Base-by-base conservation (phyloP, 768 basidiomycete species). In the Trametes villosa region DNA sequence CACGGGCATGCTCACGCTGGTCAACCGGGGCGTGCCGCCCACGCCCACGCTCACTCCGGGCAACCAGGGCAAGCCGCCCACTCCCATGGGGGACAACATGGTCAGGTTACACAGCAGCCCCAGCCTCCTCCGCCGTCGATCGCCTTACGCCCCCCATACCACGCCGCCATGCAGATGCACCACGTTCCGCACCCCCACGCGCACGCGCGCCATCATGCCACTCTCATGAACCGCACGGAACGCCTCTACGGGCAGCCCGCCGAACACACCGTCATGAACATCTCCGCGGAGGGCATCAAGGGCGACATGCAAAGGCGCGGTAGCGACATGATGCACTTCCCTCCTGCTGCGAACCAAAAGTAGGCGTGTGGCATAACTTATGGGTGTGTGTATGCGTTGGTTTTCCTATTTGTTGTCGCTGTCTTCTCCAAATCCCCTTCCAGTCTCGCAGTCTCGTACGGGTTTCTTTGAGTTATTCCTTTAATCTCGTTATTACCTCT, bases 121-220 rank as follows among this genome's bases (percentile, higher is more conserved):
- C 59, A 63, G 51, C 30, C 52, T 45, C 34, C 40, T 47, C 44
- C 20, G 4, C 47, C 47, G 50, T 51, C 80, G 5, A 77, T 85
- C 33, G 77, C 81, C 2, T 75, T 89, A 29, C 84, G 81, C 54
- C 74, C 84, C n/a, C 83, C 86, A 18, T 90, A 86, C 69, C 73
- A 82, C 15, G 49, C 64, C 24, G 70, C 78, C 6, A 69, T 79
- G 24, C 86, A 83, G 68, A 88, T 92, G 87, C 89, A 91, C 66
- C 90, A 91, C 64, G 87, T 91, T 45, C 87, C 89, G 1, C 89
- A 91, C 64, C 88, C 89, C 2, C 89, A 91, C 59, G 87, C 88
- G 0, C 89, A 91, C 66, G 86, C 89, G 0, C 82, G 88, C 33
- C 87, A 89, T 63, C 89, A 87, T 63, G 86, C 87, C 66, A 80